These are phyloP conservation scores for Diaporthe sp. DNA, from an alignment of 2,329 filamentous ascomycete genomes.

Conservation along the genomic window DNA sequence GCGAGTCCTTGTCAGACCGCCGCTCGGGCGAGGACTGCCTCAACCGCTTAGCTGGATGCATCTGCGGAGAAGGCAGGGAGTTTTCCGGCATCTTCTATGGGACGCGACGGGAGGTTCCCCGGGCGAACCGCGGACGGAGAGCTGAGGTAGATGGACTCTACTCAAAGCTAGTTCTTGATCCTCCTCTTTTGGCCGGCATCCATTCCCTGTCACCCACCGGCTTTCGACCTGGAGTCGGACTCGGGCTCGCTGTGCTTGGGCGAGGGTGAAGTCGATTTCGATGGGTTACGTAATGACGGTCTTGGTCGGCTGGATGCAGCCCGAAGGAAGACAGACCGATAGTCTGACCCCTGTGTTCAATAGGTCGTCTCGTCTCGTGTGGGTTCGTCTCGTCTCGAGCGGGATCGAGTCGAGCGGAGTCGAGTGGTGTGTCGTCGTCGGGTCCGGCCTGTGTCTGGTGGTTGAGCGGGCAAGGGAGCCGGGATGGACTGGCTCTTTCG, in stretches of 20 bases:
- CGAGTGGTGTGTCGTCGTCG: not conserved
- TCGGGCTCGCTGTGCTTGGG: not conserved
- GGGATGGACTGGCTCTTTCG: slow-evolving; percentile 9
- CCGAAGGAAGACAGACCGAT: not conserved
- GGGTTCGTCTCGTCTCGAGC: not conserved
- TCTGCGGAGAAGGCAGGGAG: slow-evolving; percentile 62
- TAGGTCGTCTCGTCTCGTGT: slow-evolving; percentile 16
- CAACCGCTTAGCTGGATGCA: slow-evolving; percentile 69
- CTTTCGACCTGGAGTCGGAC: not conserved
- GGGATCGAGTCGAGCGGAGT: not conserved
- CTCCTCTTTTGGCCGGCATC: slow-evolving; percentile 28
- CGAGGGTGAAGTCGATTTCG: slow-evolving; percentile 15
- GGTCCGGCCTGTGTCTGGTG: not conserved
- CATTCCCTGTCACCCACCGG: slow-evolving; percentile 16
- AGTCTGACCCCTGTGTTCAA: not conserved
- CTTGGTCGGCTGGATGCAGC: slow-evolving; percentile 14
- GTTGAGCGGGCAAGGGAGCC: slow-evolving; percentile 15
- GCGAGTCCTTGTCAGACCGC: slow-evolving; percentile 54
- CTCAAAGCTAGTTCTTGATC: slow-evolving; percentile 10
- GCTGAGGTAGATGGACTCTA: not conserved
- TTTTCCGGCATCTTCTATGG: slow-evolving; percentile 57
- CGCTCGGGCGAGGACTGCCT: slow-evolving; percentile 62
- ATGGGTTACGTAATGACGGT: slow-evolving; percentile 30
- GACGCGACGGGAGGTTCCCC: slow-evolving; percentile 10
- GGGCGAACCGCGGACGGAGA: not conserved